Percentiles rank a stretch among this genome's conserved stretches.
Conservation (phyloP, 2,329 filamentous ascomycete genomes). For the Seiridium cupressi region DNA sequence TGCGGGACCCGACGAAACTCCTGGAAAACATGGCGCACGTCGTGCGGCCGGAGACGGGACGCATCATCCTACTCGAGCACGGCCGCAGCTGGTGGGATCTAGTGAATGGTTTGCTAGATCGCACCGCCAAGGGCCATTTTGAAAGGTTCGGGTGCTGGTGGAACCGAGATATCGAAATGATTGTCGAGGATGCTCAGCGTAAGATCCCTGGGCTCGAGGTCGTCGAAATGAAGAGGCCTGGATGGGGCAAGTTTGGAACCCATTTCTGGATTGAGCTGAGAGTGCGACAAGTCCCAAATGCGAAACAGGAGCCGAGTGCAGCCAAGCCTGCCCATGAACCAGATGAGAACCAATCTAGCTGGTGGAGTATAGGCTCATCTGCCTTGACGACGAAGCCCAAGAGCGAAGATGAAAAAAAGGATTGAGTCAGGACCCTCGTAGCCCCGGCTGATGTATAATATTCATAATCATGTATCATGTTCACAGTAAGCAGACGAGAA, state of each 20-base stretch:
- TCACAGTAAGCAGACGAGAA: not conserved
- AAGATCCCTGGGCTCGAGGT: constrained; percentile 55
- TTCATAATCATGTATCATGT: not conserved
- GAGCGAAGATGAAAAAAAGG: not conserved
- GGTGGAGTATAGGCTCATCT: constrained; percentile 6
- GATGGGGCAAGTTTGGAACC: constrained; percentile 54
- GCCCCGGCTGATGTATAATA: not conserved
- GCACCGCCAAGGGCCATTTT: constrained; percentile 53
- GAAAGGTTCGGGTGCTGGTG: constrained; percentile 65
- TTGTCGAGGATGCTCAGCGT: constrained; percentile 48
- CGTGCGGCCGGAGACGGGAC: constrained; percentile 53
- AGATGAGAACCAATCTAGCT: not conserved
- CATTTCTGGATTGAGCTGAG: constrained; percentile 58
- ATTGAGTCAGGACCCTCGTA: not conserved
- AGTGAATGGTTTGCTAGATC: constrained; percentile 56
- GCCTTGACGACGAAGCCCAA: constrained; percentile 3
- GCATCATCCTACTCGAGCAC: constrained; percentile 62
- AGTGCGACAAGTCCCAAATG: constrained; percentile 21
- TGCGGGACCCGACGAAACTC: constrained; percentile 53
- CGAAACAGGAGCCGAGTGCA: not conserved
- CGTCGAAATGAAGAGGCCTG: constrained; percentile 51
- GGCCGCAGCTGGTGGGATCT: constrained; percentile 54
- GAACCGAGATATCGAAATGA: constrained; percentile 60
- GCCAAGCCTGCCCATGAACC: not conserved
- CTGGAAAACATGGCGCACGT: constrained; percentile 51